Percentiles rank a stretch among this genome's conserved stretches.
Conservation (phyloP, 176 grass and related monocot species). For the Triticum monococcum region DNA sequence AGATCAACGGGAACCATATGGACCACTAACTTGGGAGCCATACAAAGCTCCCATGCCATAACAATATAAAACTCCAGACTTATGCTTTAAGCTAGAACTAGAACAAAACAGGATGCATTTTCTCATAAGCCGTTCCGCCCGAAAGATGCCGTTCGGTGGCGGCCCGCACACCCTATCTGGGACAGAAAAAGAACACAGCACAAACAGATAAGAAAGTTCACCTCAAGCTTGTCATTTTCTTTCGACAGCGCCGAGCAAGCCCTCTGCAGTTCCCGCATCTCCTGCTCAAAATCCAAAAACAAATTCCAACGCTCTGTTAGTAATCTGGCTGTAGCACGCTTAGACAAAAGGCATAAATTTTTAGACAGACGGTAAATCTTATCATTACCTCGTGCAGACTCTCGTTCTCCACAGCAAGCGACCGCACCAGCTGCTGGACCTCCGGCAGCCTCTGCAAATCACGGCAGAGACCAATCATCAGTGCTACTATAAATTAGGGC, state of each 20-base stretch:
- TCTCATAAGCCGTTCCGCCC: constrained; percentile 30
- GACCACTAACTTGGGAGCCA: constrained; percentile 23
- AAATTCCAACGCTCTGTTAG: neutral
- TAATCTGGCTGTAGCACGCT: neutral
- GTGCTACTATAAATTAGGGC: neutral
- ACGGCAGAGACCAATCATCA: neutral
- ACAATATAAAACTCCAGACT: constrained; percentile 32
- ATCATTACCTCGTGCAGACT: constrained; percentile 43
- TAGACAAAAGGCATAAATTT: neutral
- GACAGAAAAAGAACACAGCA: constrained; percentile 10
- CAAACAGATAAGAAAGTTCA: constrained; percentile 1
- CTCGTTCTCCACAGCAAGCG: constrained; percentile 47
- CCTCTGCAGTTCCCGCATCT: constrained; percentile 46
- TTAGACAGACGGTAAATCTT: too few species aligned
- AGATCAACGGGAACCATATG: neutral
- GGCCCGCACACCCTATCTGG: constrained; percentile 26
- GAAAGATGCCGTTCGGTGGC: constrained; percentile 16
- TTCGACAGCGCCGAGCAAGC: constrained; percentile 37
- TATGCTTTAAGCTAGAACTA: constrained; percentile 39
- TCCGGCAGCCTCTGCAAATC: constrained; percentile 57
- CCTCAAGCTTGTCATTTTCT: constrained; percentile 63
- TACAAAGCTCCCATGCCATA: constrained; percentile 5
- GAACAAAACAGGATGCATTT: constrained; percentile 21
- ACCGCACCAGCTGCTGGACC: constrained; percentile 53
- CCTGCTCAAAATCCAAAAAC: constrained; percentile 37